Evolutionary conservation across 2,329 filamentous ascomycete species (phyloP), one percentile per base, ranked within the genome.

Genomic region (Penicillium brasilianum): DNA sequence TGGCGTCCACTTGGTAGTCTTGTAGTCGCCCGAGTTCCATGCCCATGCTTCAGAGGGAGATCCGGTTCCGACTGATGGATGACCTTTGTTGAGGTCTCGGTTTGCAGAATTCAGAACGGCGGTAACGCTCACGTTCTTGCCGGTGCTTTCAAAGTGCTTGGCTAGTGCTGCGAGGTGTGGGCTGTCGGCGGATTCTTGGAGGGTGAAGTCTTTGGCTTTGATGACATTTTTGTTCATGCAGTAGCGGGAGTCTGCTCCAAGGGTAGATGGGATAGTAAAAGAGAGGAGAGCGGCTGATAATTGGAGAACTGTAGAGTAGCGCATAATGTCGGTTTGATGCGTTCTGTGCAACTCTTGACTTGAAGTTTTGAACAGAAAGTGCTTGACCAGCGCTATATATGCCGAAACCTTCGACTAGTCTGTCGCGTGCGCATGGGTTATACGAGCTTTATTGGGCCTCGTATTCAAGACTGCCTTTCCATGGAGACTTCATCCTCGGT

Each of bases 1-100:
- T 1, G 76, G 76, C 18, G 69, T 53, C 74, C 74, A 78, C 57
- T 76, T 74, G 4, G 55, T 65, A 0, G 75, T 77, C 32, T 68
- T 65, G 44, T 68, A 55, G 60, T 77, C 76, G 49, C 75, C 69
- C 36, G 69, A 72, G 41, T 70, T 70, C 62, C 63, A 66, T 18
- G 55, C 44, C 58, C 61, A 65, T 18, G 60, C 51, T 37, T 67
- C 66, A n/a, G 36, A 18, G 11, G 63, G 60, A 25, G 61, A 37
- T 9, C 58, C 59, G 3, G 41, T 51, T 1, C 57, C 63, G 14
- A 63, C 58, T 5, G 61, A 20, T 4, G 61, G 61, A 0, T 41
- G 39, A 2, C 59, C 62, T 9, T 60, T 60, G 28, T 22, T 51
- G 20, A 69, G 52, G 14, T 53, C 60, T 18, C 65, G 64, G 28